Base-by-base conservation (phyloP, 805 yeast genomes). In the Zygoascus tannicola region DNA sequence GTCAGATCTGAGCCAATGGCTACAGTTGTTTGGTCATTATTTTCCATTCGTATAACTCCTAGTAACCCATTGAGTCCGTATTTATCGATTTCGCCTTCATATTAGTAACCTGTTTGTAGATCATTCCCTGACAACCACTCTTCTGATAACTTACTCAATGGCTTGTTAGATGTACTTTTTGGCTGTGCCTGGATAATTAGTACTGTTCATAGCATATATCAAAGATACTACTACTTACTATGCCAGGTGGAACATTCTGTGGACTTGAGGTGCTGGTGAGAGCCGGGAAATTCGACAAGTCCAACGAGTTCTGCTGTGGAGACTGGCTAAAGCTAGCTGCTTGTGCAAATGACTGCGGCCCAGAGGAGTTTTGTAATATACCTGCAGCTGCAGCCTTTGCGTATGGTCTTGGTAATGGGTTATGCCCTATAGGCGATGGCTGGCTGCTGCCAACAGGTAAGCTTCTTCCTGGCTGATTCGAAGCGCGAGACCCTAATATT, bases 1-100 rank as follows among this genome's bases (percentile, higher is more conserved):
- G 73, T 75, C 37, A 85, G 64, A 56, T 86, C 94, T 22, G 79
- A 78, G 7, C 95, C 95, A 44, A 82, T 68, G 4, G 88, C 82
- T 40, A 81, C 75, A 18, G 76, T 71, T 8, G 78, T 74, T 47
- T 76, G 73, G 46, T 81, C 90, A 30, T 62, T 70, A 47, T 74
- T 73, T 43, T 80, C 85, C 73, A 76, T 74, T 44, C 72, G 73
- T 39, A 82, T 68, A 16, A 84, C 67, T 15, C 78, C 69, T 14
- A 74, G 52, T 33, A 85, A 63, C 0, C 87, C 88, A 44, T 72
- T 70, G 44, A 86, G 61, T 1, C 94, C 94, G 59, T 70, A 85
- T 55, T 67, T 72, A 44, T 75, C 81, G 64, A 76, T 69, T 22
- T 76, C 81, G 10, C 47, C 40, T 22, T 22, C 22, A 20, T 16